These are phyloP conservation scores for Ogataea hybrid DNA, from an alignment of 1,139 yeast species.

Conservation along the genomic window DNA sequence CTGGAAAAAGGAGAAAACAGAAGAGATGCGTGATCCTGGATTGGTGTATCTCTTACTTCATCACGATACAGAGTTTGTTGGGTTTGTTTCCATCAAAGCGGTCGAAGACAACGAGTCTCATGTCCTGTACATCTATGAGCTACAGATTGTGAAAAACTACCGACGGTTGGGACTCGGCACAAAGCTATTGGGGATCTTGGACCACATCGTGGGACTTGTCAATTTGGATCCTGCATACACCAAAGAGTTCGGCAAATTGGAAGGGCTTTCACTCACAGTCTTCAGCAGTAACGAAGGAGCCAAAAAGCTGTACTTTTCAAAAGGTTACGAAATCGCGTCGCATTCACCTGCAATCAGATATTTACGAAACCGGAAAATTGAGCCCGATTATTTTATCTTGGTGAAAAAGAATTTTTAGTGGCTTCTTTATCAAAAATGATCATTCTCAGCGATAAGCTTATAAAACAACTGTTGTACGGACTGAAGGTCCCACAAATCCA, in stretches of 20 bases:
- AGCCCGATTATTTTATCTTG: constrained; percentile 44
- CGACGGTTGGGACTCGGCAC: constrained; percentile 38
- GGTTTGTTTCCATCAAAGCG: constrained; percentile 41
- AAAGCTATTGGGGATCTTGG: constrained; percentile 34
- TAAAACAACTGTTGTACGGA: constrained; percentile 20
- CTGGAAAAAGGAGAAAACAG: constrained; percentile 41
- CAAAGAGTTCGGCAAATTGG: constrained; percentile 11
- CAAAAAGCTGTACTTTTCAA: constrained; percentile 39
- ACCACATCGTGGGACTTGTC: constrained; percentile 29
- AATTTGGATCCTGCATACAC: constrained; percentile 13
- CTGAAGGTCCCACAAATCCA: constrained; percentile 18
- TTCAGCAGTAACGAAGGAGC: constrained; percentile 47
- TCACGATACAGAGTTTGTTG: constrained; percentile 33
- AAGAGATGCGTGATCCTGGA: constrained; percentile 46
- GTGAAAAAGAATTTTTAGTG: constrained; percentile 2
- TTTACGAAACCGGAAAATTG: constrained; percentile 40
- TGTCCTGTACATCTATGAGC: constrained; percentile 47
- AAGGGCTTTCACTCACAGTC: constrained; percentile 48
- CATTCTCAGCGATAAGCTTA: constrained; percentile 29
- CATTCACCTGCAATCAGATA: constrained; percentile 45
- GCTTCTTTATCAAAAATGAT: constrained; percentile 24
- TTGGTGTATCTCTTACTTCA: constrained; percentile 35
- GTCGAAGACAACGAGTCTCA: constrained; percentile 35
- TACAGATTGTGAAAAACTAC: constrained; percentile 37
- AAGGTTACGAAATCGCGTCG: constrained; percentile 39